Conservation (phyloP, 176 grass and related monocot genomes). For the Oryza glumipatula region DNA sequence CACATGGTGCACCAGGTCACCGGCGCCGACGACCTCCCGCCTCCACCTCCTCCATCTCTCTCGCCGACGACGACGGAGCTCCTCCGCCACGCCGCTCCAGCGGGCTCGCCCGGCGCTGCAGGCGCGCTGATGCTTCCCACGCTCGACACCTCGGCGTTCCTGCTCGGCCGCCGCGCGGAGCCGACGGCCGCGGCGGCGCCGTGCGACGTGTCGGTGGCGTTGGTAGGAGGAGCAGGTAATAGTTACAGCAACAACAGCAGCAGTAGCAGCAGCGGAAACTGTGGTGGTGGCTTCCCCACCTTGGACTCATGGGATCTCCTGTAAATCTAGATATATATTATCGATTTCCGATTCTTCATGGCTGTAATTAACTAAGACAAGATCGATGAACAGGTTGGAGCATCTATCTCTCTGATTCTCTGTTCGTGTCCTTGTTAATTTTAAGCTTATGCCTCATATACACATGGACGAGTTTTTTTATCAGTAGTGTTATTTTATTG, state of each 20-base stretch:
- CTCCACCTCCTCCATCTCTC: background rate
- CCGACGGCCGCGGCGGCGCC: background rate
- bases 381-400: background rate
- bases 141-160: conserved; percentile 55
- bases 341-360: background rate
- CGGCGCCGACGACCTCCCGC: conserved; percentile 30
- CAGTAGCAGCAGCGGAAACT: background rate
- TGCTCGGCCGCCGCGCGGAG: background rate
- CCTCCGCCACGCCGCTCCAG: background rate
- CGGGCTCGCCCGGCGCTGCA: no score
- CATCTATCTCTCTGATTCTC: background rate
- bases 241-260: background rate
- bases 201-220: background rate
- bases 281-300: conserved; percentile 41
- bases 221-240: background rate
- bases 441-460: background rate
- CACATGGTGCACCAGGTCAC: conserved; percentile 58
- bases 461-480: no score
- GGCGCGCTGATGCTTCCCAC: conserved; percentile 27
- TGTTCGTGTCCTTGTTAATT: background rate
- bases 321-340: background rate
- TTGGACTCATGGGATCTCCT: conserved; percentile 48
- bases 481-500: no score
- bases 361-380: background rate
- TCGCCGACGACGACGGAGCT: background rate